Percentiles rank a stretch among this genome's conserved stretches.
phyloP scores from a whole-genome alignment of 768 basidiomycete species.

The Thelephora aurantiotincta region DNA sequence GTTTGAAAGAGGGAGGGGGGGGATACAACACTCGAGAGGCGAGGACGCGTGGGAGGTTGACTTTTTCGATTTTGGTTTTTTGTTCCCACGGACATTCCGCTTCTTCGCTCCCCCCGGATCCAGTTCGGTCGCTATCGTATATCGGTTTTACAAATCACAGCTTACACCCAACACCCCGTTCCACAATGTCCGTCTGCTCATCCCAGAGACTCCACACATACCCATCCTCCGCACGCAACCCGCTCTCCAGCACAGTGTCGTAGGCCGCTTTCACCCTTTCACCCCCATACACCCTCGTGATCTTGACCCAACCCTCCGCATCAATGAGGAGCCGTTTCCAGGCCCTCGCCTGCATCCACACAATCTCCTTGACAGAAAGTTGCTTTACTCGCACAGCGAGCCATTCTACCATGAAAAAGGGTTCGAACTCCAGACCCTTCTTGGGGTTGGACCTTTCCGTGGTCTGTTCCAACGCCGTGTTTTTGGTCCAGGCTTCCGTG shows the following conservation, averaged over 20 bases:
- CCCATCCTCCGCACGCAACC: slow-evolving; percentile 40
- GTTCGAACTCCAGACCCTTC: slow-evolving; percentile 20
- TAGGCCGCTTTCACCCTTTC: slow-evolving; percentile 35
- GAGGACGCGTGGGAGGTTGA: background rate
- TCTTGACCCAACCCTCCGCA: slow-evolving; percentile 36
- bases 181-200: background rate
- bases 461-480: slow-evolving; percentile 16
- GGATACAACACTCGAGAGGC: background rate
- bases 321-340: slow-evolving; percentile 50
- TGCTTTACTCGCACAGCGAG: slow-evolving; percentile 37
- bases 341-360: slow-evolving; percentile 33
- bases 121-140: no score
- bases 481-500: slow-evolving; percentile 24
- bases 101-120: no score
- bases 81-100: no score
- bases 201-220: slow-evolving; percentile 59
- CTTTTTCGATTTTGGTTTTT: no score
- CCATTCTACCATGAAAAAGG: slow-evolving; percentile 65
- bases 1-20: background rate
- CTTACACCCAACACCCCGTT: background rate
- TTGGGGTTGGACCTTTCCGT: background rate
- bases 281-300: slow-evolving; percentile 34
- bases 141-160: background rate
- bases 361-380: slow-evolving; percentile 32
- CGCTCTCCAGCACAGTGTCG: slow-evolving; percentile 25